Evolutionary conservation across 2,329 filamentous ascomycete species (phyloP).

Genomic region (Ilyonectria mors-panacis): DNA sequence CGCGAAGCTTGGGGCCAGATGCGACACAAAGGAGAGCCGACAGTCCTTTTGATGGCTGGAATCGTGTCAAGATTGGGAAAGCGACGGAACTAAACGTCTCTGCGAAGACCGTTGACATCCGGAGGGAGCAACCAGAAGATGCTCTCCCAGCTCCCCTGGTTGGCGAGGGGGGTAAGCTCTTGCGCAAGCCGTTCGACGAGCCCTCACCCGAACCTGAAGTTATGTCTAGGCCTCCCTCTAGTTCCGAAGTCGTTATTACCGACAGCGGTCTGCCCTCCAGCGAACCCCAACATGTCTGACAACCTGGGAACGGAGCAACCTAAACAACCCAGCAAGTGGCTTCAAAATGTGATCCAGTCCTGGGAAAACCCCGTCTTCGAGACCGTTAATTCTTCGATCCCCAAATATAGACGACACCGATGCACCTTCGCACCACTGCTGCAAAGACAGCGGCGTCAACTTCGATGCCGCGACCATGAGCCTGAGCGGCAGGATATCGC

Average conservation of each 20-base stretch:
- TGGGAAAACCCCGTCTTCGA: slow-evolving; percentile 87
- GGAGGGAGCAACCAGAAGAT: slow-evolving; percentile 17
- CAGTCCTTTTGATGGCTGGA: slow-evolving; percentile 56
- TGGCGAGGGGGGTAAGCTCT: slow-evolving; percentile 58
- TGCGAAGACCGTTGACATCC: slow-evolving; percentile 10
- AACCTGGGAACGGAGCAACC: neutral
- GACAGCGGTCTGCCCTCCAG: neutral
- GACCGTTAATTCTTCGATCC: slow-evolving; percentile 61
- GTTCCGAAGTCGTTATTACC: neutral
- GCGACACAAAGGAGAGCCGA: slow-evolving; percentile 16
- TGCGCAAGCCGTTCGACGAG: slow-evolving; percentile 63
- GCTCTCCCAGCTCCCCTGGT: slow-evolving; percentile 50
- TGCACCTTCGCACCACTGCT: slow-evolving; percentile 10
- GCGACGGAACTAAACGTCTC: slow-evolving; percentile 20
- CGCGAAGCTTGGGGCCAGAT: slow-evolving; percentile 22
- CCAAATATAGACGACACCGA: slow-evolving; percentile 51
- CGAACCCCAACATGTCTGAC: neutral
- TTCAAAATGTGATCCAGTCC: slow-evolving; percentile 70
- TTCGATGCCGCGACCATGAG: slow-evolving; percentile 50
- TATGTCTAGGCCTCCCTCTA: neutral
- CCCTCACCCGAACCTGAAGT: slow-evolving; percentile 34
- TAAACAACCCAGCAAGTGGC: slow-evolving; percentile 63
- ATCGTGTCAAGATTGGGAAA: slow-evolving; percentile 53
- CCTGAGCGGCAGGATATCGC: slow-evolving; percentile 70
- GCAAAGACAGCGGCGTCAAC: slow-evolving; percentile 38